These are phyloP conservation scores for Myochromella boudieri DNA, from an alignment of 768 basidiomycete genomes.

Conservation along the genomic window DNA sequence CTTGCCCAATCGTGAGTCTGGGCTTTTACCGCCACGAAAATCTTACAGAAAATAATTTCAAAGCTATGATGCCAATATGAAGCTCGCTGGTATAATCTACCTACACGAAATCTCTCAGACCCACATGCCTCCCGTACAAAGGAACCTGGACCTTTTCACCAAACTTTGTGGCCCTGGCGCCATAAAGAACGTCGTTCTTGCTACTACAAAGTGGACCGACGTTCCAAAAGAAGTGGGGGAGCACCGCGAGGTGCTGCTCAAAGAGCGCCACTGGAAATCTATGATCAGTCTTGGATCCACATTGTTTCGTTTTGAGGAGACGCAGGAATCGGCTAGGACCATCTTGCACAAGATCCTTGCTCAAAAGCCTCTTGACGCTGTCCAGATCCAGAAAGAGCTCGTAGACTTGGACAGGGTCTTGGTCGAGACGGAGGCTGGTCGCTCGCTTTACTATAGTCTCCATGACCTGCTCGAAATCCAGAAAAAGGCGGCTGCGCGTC, in stretches of 20 bases:
- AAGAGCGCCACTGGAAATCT: slow-evolving; percentile 13
- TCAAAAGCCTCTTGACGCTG: slow-evolving; percentile 10
- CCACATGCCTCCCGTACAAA: slow-evolving; percentile 37
- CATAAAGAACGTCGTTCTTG: slow-evolving; percentile 45
- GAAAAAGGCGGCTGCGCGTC: slow-evolving; percentile 1
- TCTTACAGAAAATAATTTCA: background rate
- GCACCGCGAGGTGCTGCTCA: slow-evolving; percentile 12
- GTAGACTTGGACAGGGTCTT: slow-evolving; percentile 10
- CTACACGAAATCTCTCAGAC: slow-evolving; percentile 33
- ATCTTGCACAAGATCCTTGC: slow-evolving; percentile 11
- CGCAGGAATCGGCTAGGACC: slow-evolving; percentile 6
- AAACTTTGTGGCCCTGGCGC: slow-evolving; percentile 46
- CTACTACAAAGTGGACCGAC: slow-evolving; percentile 50
- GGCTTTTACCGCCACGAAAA: background rate
- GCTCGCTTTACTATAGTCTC: slow-evolving; percentile 5
- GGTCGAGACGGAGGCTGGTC: slow-evolving; percentile 11
- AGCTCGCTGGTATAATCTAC: slow-evolving; percentile 28
- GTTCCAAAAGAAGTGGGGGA: slow-evolving; percentile 19
- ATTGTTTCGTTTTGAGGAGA: slow-evolving; percentile 11
- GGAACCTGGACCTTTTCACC: slow-evolving; percentile 47
- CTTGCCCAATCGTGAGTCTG: slow-evolving; percentile 17
- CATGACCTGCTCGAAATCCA: slow-evolving; percentile 6
- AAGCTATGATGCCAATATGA: slow-evolving; percentile 24
- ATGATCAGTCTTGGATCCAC: slow-evolving; percentile 13
- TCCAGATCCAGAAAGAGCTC: slow-evolving; percentile 11